Percentiles rank a stretch among this genome's conserved stretches.
Evolutionary conservation across 352 stramenopile genomes (phyloP).

Genomic region (Globisporangium radiosum): DNA sequence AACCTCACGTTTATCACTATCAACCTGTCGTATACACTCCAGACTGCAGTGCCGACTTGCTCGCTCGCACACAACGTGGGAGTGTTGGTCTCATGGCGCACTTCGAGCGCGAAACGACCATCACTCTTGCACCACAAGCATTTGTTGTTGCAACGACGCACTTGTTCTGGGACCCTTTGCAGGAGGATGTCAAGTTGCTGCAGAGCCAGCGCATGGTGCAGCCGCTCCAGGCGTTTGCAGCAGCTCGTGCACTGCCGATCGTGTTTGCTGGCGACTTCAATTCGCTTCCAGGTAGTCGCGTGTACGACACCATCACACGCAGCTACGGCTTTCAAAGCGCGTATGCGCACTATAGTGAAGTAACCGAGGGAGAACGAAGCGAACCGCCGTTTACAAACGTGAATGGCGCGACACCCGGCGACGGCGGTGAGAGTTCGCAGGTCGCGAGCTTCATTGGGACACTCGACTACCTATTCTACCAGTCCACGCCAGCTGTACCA

Average conservation of each 20-base stretch:
- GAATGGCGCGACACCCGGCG: slow-evolving; percentile 29
- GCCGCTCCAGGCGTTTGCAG: slow-evolving; percentile 31
- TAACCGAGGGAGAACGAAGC: neutral
- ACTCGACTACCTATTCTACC: slow-evolving; percentile 82
- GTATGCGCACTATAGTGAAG: slow-evolving; percentile 40
- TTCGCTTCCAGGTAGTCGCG: slow-evolving; percentile 66
- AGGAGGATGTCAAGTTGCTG: slow-evolving; percentile 82
- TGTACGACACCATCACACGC: slow-evolving; percentile 55
- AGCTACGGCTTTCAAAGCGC: slow-evolving; percentile 40
- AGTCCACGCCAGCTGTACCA: slow-evolving; percentile 10
- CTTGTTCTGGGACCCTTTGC: slow-evolving; percentile 77
- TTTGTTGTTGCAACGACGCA: slow-evolving; percentile 79
- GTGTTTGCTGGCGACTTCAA: slow-evolving; percentile 82
- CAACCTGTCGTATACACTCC: neutral
- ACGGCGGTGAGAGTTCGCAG: slow-evolving; percentile 18
- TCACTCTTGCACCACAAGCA: slow-evolving; percentile 13
- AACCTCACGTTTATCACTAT: neutral
- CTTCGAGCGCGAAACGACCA: slow-evolving; percentile 24
- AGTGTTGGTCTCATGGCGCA: slow-evolving; percentile 53
- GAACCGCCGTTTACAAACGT: slow-evolving; percentile 77
- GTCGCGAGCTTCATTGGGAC: slow-evolving; percentile 66
- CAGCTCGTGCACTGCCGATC: slow-evolving; percentile 16
- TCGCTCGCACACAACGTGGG: slow-evolving; percentile 35
- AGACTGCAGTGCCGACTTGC: slow-evolving; percentile 53
- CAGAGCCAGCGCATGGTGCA: slow-evolving; percentile 53